Evolutionary conservation across 257 asterid genomes (phyloP), one percentile per base, ranked within the genome.

Genomic region (Solanum arcanum): DNA sequence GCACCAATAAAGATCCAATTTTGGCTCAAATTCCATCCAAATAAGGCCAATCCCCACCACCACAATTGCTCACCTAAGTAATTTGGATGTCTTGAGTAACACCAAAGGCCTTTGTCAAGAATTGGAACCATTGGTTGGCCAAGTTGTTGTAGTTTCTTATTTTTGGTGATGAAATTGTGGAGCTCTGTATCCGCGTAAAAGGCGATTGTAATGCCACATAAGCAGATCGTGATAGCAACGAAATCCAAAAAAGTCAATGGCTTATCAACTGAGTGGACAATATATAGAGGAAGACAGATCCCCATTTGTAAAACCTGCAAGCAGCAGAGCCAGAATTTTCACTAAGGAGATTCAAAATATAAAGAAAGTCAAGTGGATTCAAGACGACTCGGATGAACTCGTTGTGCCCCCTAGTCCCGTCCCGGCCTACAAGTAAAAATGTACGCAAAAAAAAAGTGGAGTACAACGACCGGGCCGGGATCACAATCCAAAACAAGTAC

Each of bases 51-150:
- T 15, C 99, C 99, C 98, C 98, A 97, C 99, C 99, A 97, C 99
- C 98, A 97, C 75, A 97, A 49, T 87, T 97, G 99, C 92, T 97
- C 99, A 6, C 99, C 99, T 12, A 97, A 90, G 41, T 97, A 97
- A 93, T 97, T 97, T 1, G 98, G 99, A 86, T 97, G 98, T 6
- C 98, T 90, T 2, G 98, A 95, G 90, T 91, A 95, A 69, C 56
- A 80, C 99, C 99, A 97, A 9, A 95, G 88, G 44, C 98, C 99
- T 78, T 87, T 87, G 59, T 95, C 98, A n/a, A 97, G 98, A 90
- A 75, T 90, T 9, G 93, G 94, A 78, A 95, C 93, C 59, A 89
- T 29, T 16, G 93, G 91, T 88, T 91, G 88, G 41, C 95, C 94
- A 4, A 90, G 88, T 86, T 89, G 70, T 89, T 91, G 94, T 47